A percentile compares a stretch with the other conserved stretches of the same genome.
Conservation (phyloP, 2,329 filamentous ascomycete species). For the Trichoderma simmonsii region DNA sequence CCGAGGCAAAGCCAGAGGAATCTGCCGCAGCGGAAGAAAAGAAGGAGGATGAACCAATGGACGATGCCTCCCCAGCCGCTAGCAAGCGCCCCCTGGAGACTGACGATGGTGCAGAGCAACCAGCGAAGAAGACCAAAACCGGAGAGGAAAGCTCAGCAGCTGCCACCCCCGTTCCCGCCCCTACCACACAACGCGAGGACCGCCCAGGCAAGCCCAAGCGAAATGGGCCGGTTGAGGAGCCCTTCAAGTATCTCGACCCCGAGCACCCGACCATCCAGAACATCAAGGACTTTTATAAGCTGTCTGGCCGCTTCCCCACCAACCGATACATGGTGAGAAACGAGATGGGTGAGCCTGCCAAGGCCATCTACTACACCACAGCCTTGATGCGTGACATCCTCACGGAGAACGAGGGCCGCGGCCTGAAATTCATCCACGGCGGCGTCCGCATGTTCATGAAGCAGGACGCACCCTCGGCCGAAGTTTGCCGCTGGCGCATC, state of each 20-base stretch:
- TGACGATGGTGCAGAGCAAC: constrained; percentile 37
- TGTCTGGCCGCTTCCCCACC: constrained; percentile 79
- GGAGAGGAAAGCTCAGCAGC: constrained; percentile 26
- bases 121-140: constrained; percentile 50
- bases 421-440: constrained; percentile 93
- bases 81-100: constrained; percentile 37
- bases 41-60: constrained; percentile 31
- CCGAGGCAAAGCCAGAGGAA: constrained; percentile 30
- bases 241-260: constrained; percentile 83
- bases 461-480: constrained; percentile 83
- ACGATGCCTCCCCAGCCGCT: constrained; percentile 31
- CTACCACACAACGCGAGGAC: constrained; percentile 26
- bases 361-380: constrained; percentile 96
- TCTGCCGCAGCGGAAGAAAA: constrained; percentile 29
- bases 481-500: constrained; percentile 90
- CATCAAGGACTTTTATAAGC: constrained; percentile 80
- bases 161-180: constrained; percentile 17
- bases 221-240: constrained; percentile 71
- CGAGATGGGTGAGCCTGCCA: constrained; percentile 78
- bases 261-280: constrained; percentile 72
- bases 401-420: constrained; percentile 79
- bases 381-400: constrained; percentile 82
- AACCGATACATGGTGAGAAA: constrained; percentile 97
- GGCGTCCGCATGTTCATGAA: constrained; percentile 99
- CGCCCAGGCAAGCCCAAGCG: constrained; percentile 37